These are phyloP conservation scores for Xanthoconium separans DNA, from an alignment of 1,284 basidiomycete genomes.

Conservation along the genomic window DNA sequence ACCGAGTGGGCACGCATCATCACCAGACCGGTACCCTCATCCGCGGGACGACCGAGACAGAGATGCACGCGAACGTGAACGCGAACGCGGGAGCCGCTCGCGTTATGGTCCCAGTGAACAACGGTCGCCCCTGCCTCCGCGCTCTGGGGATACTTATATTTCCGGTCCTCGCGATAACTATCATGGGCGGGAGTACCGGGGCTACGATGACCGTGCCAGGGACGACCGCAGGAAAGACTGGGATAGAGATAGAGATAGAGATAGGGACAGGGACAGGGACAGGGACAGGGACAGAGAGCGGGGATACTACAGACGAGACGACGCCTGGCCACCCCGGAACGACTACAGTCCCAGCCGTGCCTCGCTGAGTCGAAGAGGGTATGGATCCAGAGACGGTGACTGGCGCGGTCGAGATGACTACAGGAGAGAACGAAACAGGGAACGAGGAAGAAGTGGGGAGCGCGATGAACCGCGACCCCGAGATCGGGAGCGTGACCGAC, in stretches of 20 bases:
- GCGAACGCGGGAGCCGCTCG: slow-evolving; percentile 20
- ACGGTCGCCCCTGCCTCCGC: slow-evolving; percentile 21
- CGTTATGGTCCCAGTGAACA: slow-evolving; percentile 19
- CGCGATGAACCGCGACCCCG: slow-evolving; percentile 22
- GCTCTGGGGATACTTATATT: slow-evolving; percentile 18
- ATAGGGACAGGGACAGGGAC: too few species aligned
- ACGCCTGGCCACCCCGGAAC: slow-evolving; percentile 15
- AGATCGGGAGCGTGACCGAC: slow-evolving; percentile 24
- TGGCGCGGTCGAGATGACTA: slow-evolving; percentile 27
- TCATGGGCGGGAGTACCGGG: slow-evolving; percentile 25
- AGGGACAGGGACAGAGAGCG: slow-evolving; percentile 13
- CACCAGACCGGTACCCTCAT: slow-evolving; percentile 28
- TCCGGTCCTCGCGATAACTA: slow-evolving; percentile 19
- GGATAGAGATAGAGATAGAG: slow-evolving; percentile 24
- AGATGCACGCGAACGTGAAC: slow-evolving; percentile 24
- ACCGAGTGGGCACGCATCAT: slow-evolving; percentile 18
- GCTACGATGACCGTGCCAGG: slow-evolving; percentile 21
- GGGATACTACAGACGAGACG: slow-evolving; percentile 19
- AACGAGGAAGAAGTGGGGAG: slow-evolving; percentile 26
- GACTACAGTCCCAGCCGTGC: slow-evolving; percentile 23
- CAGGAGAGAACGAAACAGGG: slow-evolving; percentile 27
- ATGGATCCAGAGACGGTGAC: slow-evolving; percentile 19
- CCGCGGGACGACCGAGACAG: slow-evolving; percentile 30
- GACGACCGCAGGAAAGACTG: slow-evolving; percentile 29
- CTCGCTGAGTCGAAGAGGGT: slow-evolving; percentile 12